Base-by-base conservation (phyloP, 495 filamentous ascomycete species). In the Tuber magnatum region DNA sequence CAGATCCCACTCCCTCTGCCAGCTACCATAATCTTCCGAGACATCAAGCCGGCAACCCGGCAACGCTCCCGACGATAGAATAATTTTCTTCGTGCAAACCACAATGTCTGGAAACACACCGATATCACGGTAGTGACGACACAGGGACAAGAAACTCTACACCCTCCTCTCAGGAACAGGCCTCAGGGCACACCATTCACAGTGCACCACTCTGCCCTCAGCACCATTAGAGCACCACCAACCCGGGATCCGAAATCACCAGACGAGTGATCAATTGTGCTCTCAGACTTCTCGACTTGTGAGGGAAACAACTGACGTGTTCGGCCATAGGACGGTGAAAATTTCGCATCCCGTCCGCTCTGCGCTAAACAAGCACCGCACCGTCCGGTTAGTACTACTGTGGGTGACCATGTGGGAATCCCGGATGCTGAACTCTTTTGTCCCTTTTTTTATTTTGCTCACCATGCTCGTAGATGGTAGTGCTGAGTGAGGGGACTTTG, bases 331-430 rank as follows among this genome's bases (percentile, higher is more conserved):
- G 35, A 65, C 28, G 56, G 35, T 65, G 56, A 65, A 65, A 65
- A 65, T 35, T 35, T 35, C 56, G 56, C 28, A 65, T 65, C 56
- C 56, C 56, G 56, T 35, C 56, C 56, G 56, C 56, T 65, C 56
- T 35, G 28, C 56, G 28, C 12, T 18, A 65, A 65, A 65, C 56
- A 65, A 65, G 56, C 56, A 65, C 35, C 56, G 56, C 35, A 65
- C 35, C 56, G 56, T 65, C 56, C 56, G 56, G 56, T 65, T 65
- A 65, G 56, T 65, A 65, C 28, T 35, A 65, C 56, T 35, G 28
- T 65, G 56, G 56, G 28, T 65, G 56, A 65, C 56, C 56, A 65
- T 65, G 56, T 65, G 56, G 56, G 56, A 65, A 65, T 65, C 56
- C 56, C 56, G 56, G 28, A 65, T 65, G 56, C 56, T 35, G 56